These are phyloP conservation scores for Karstenula rhodostoma DNA, from an alignment of 2,329 filamentous ascomycete species.

Conservation along the genomic window DNA sequence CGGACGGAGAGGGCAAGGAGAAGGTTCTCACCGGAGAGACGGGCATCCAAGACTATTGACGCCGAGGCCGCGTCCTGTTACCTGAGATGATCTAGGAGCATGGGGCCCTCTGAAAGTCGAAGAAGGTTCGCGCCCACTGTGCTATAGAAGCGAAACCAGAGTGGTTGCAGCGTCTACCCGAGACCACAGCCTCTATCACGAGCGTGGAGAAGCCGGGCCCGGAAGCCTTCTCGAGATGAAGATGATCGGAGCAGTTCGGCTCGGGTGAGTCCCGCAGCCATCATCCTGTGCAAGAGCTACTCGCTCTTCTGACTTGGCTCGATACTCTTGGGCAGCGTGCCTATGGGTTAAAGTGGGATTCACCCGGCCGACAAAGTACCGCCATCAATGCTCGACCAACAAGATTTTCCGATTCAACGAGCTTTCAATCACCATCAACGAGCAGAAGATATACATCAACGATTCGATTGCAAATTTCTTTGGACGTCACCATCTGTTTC, in stretches of 20 bases:
- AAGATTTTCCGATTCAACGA: background rate
- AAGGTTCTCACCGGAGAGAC: constrained; percentile 55
- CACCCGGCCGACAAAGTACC: no score
- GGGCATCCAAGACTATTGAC: constrained; percentile 58
- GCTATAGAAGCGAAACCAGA: background rate
- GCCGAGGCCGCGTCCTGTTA: background rate
- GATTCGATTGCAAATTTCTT: background rate
- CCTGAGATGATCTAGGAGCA: background rate
- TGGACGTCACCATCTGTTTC: background rate
- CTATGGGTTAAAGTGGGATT: no score
- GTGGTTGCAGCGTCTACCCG: background rate
- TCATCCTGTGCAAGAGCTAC: background rate
- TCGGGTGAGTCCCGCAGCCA: background rate
- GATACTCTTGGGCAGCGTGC: no score
- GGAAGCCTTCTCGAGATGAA: background rate
- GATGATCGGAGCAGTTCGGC: background rate
- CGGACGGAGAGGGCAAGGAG: constrained; percentile 53
- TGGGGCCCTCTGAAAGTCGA: background rate
- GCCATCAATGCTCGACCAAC: no score
- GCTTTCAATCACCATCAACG: background rate
- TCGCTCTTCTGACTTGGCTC: background rate
- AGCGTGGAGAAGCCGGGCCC: background rate
- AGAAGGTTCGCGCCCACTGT: background rate
- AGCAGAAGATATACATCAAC: background rate
- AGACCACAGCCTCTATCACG: background rate